Conservation (phyloP, 2,329 filamentous ascomycete species). For the Colletotrichum filicis region DNA sequence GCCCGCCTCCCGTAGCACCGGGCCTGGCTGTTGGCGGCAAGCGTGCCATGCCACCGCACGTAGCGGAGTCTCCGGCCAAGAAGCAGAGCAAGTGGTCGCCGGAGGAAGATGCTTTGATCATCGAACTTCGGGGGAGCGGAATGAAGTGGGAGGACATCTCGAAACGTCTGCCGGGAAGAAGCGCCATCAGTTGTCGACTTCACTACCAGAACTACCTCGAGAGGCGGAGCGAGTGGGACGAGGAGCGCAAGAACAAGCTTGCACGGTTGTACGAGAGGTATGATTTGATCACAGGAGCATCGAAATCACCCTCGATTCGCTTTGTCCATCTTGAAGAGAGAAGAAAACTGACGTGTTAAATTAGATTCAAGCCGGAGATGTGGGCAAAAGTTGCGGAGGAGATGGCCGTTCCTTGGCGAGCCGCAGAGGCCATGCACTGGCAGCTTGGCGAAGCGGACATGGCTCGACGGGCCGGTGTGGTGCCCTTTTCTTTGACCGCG, state of each 20-base stretch:
- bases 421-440: slow-evolving; percentile 98
- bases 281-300: slow-evolving; percentile 39
- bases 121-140: slow-evolving; percentile 86
- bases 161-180: slow-evolving; percentile 88
- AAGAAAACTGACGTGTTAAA: slow-evolving; percentile 19
- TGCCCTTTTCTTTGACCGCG: slow-evolving; percentile 78
- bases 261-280: slow-evolving; percentile 96
- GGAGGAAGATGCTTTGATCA: slow-evolving; percentile 93
- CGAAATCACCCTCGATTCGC: not conserved
- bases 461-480: slow-evolving; percentile 89
- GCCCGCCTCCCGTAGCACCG: slow-evolving; percentile 43
- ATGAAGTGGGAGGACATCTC: slow-evolving; percentile 99
- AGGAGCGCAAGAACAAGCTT: slow-evolving; percentile 97
- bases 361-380: slow-evolving; percentile 96
- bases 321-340: not conserved
- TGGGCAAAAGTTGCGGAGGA: slow-evolving; percentile 96
- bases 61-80: slow-evolving; percentile 79
- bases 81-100: slow-evolving; percentile 97
- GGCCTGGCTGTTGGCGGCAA: slow-evolving; percentile 49
- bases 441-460: slow-evolving; percentile 93
- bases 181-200: slow-evolving; percentile 91
- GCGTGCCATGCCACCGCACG: slow-evolving; percentile 65
- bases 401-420: slow-evolving; percentile 94
- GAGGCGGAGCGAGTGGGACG: slow-evolving; percentile 92
- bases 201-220: slow-evolving; percentile 99